Percentiles rank a stretch among this genome's conserved stretches.
Evolutionary conservation across 129 eudicot species (phyloP).

Genomic region (Deinandra increscens): DNA sequence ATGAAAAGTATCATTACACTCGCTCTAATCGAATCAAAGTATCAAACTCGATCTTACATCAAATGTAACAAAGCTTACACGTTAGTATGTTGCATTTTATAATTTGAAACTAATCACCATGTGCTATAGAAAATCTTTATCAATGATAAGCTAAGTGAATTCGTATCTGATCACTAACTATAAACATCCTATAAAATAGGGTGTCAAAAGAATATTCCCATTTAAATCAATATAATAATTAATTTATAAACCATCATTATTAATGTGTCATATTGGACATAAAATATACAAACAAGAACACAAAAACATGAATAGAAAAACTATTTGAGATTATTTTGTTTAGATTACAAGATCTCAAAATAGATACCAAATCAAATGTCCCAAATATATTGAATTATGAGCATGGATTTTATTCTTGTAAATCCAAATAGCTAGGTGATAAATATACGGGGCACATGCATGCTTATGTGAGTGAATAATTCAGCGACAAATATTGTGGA

Average conservation of each 20-base stretch:
- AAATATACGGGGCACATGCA: constrained; percentile 28
- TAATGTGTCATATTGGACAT: background rate
- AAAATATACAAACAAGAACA: background rate
- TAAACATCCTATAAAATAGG: too few relatives aligned
- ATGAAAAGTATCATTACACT: too few relatives aligned
- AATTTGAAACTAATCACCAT: too few relatives aligned
- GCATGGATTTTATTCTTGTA: constrained; percentile 35
- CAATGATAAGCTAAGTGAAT: too few relatives aligned
- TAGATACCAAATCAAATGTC: constrained; percentile 20
- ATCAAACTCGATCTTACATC: too few relatives aligned
- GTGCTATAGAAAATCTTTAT: too few relatives aligned
- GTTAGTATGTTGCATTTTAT: too few relatives aligned
- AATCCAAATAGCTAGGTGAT: constrained; percentile 7
- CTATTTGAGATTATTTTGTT: constrained; percentile 17
- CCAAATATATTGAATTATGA: constrained; percentile 22
- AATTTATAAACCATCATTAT: background rate
- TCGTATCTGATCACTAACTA: too few relatives aligned
- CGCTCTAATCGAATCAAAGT: too few relatives aligned
- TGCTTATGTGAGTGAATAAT: background rate
- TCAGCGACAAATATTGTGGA: constrained; percentile 17
- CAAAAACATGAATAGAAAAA: constrained; percentile 1
- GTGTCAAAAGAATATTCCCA: background rate
- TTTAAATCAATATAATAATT: background rate
- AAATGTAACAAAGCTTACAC: too few relatives aligned
- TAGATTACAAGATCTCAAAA: constrained; percentile 32